A percentile compares a stretch with the other conserved stretches of the same genome.
Conservation (phyloP, 208 protist genomes). For the Plasmodiophora brassicae region DNA sequence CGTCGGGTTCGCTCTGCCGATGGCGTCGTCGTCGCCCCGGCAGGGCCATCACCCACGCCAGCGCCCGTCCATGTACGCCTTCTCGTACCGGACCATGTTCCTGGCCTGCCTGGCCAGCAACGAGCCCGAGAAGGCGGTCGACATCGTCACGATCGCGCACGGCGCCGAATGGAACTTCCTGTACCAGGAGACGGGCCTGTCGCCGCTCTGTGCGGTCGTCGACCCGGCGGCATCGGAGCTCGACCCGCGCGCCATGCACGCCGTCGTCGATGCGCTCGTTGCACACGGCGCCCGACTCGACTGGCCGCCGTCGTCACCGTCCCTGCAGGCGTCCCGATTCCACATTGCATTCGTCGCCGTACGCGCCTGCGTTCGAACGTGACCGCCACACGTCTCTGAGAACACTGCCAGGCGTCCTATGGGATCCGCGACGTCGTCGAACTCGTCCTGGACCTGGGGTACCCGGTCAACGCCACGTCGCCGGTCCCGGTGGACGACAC, state of each 20-base stretch:
- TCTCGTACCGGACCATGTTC: too few species aligned
- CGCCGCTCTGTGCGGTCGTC: not conserved
- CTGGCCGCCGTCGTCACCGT: too few species aligned
- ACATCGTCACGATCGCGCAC: not conserved
- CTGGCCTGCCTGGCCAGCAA: too few species aligned
- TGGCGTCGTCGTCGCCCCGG: too few species aligned
- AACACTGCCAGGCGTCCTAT: not conserved
- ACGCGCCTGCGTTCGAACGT: too few species aligned
- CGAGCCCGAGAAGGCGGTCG: too few species aligned
- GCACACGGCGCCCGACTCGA: too few species aligned
- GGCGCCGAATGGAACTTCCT: slow-evolving; percentile 15
- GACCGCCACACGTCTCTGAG: too few species aligned
- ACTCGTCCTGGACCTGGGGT: not conserved
- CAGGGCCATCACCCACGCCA: too few species aligned
- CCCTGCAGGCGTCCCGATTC: too few species aligned
- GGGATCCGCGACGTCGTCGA: not conserved
- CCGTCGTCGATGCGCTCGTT: not conserved
- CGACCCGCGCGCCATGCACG: not conserved
- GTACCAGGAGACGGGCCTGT: not conserved
- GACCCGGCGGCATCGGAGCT: not conserved
- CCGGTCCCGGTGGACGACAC: not conserved
- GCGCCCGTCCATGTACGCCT: too few species aligned
- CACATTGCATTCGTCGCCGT: slow-evolving; percentile 13
- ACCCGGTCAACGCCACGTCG: not conserved
- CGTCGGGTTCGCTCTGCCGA: too few species aligned